Evolutionary conservation across 73 alveolate species (phyloP).

Genomic region (Blepharisma japonicum): DNA sequence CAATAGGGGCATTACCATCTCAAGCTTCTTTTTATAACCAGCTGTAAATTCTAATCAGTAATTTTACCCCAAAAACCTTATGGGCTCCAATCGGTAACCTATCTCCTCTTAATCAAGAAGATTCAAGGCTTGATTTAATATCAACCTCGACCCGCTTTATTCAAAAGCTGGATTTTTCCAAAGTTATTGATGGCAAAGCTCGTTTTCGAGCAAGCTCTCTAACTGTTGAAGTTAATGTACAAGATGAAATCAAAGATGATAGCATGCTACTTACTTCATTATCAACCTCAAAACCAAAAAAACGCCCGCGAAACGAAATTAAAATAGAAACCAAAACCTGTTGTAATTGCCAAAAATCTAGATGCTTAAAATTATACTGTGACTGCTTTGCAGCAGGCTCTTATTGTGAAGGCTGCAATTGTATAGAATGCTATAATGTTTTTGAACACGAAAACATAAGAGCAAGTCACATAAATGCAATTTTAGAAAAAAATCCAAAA

Average conservation of each 20-base stretch:
- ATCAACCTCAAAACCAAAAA: slow-evolving; percentile 1
- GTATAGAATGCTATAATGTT: slow-evolving; percentile 87
- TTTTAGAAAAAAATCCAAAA: slow-evolving; percentile 89
- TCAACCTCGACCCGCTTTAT: not conserved
- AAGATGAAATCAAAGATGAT: slow-evolving; percentile 5
- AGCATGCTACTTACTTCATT: slow-evolving; percentile 15
- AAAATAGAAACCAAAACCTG: not conserved
- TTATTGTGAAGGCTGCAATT: slow-evolving; percentile 89
- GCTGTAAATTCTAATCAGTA: slow-evolving; percentile 1
- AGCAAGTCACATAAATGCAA: slow-evolving; percentile 68
- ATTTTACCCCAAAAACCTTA: not conserved
- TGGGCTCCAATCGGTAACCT: not conserved
- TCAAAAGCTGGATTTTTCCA: slow-evolving; percentile 15
- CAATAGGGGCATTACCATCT: not conserved
- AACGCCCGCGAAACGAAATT: not conserved
- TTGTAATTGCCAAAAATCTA: slow-evolving; percentile 92
- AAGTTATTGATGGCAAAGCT: not conserved
- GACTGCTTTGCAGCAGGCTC: slow-evolving; percentile 95
- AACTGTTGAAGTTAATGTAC: slow-evolving; percentile 19
- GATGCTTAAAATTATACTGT: slow-evolving; percentile 91
- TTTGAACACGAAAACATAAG: slow-evolving; percentile 81
- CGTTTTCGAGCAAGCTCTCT: not conserved
- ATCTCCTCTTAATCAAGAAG: slow-evolving; percentile 16
- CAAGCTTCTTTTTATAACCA: not conserved
- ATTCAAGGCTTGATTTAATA: too few species aligned